Percentiles rank a stretch among this genome's conserved stretches.
phyloP scores from a whole-genome alignment of 257 asterid genomes.

The Solanum pimpinellifolium region DNA sequence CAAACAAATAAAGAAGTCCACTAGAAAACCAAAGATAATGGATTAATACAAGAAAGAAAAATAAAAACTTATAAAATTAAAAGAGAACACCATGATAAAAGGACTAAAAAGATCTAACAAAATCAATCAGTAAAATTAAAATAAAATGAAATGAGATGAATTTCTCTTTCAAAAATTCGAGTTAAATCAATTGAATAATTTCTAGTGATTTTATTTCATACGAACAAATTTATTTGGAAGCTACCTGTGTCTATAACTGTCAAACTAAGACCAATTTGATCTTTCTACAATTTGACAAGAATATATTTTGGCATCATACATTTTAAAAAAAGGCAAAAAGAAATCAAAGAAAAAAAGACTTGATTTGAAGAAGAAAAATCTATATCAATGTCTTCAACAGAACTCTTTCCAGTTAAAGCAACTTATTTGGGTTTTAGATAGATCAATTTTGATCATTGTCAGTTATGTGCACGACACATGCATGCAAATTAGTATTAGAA shows the following conservation, averaged over 20 bases:
- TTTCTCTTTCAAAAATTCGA: not conserved
- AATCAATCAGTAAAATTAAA: not conserved
- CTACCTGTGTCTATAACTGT: not conserved
- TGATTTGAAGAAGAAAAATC: not conserved
- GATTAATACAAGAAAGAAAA: not conserved
- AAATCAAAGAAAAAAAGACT: not conserved
- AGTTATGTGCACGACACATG: not conserved
- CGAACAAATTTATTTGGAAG: not conserved
- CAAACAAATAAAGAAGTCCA: not conserved
- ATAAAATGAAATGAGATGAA: not conserved
- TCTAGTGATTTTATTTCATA: not conserved
- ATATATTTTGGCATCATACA: not conserved
- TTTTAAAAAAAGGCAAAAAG: not conserved
- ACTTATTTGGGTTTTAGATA: not conserved
- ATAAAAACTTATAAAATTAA: not conserved
- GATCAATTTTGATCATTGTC: not conserved
- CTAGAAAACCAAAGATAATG: not conserved
- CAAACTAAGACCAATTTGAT: not conserved
- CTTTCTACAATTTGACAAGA: not conserved
- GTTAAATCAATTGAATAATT: not conserved
- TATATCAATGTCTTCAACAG: not conserved
- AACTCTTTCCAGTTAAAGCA: not conserved
- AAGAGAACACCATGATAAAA: not conserved
- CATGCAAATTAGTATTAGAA: not conserved
- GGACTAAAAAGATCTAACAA: not conserved